A percentile compares a stretch with the other conserved stretches of the same genome.
Conservation (phyloP, 768 basidiomycete genomes). For the Melanogaster broomeanus region DNA sequence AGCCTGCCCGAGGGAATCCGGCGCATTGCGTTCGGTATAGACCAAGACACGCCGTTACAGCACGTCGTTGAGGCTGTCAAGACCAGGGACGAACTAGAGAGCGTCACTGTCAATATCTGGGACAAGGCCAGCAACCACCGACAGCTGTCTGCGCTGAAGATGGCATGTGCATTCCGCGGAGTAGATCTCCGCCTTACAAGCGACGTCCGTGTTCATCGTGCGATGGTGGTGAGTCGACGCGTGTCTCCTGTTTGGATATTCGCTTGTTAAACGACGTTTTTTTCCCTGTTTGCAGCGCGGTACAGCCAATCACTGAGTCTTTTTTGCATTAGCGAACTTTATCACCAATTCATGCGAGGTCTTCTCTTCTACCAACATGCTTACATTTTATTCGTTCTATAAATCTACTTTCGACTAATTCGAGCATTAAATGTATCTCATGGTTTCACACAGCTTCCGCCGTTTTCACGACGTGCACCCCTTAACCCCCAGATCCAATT, state of each 20-base stretch:
- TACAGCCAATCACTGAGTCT: conserved; percentile 11
- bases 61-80: conserved; percentile 58
- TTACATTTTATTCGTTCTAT: no score
- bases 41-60: conserved; percentile 54
- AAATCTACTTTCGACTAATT: no score
- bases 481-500: no score
- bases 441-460: no score
- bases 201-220: conserved; percentile 55
- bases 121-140: conserved; percentile 50
- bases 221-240: conserved; percentile 45
- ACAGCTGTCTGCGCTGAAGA: conserved; percentile 55
- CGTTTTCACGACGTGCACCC: no score
- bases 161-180: conserved; percentile 64
- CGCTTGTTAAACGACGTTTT: conserved; percentile 14
- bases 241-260: conserved; percentile 8
- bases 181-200: conserved; percentile 52
- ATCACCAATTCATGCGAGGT: neutral
- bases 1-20: conserved; percentile 49
- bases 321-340: conserved; percentile 20
- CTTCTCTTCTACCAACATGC: neutral
- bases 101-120: conserved; percentile 57
- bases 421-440: no score
- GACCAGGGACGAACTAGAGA: conserved; percentile 41
- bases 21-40: conserved; percentile 62
- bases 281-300: conserved; percentile 18